These are phyloP conservation scores for Haematococcus sp. DNA, from an alignment of 139 green algal genomes.

Conservation along the genomic window DNA sequence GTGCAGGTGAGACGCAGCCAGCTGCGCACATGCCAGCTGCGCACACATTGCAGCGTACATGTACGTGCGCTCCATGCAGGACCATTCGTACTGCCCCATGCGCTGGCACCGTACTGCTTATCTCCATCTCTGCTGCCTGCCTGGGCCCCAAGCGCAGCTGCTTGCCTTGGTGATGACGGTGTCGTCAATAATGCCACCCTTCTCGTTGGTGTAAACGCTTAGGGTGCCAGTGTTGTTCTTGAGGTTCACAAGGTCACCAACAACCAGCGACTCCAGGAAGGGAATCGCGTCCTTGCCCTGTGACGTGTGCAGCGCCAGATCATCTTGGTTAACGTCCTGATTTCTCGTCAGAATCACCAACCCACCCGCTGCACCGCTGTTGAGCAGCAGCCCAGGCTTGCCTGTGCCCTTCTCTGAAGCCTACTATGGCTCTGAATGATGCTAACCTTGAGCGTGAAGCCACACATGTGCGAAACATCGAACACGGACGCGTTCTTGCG, in stretches of 20 bases:
- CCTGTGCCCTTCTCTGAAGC: neutral
- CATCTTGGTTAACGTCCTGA: too few relatives aligned
- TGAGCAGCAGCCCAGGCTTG: neutral
- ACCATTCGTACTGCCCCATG: neutral
- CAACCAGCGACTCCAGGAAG: conserved; percentile 91
- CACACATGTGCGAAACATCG: conserved; percentile 98
- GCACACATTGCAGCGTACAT: neutral
- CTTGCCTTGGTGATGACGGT: conserved; percentile 89
- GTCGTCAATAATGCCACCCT: conserved; percentile 98
- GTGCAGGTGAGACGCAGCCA: too few relatives aligned
- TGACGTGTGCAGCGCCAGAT: neutral
- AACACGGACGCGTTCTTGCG: conserved; percentile 86
- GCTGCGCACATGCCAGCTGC: neutral
- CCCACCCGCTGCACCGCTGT: neutral
- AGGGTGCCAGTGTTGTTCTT: conserved; percentile 70
- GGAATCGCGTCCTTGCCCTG: conserved; percentile 90
- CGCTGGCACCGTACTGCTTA: neutral
- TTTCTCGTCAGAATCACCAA: neutral
- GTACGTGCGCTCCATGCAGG: neutral
- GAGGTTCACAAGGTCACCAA: conserved; percentile 87
- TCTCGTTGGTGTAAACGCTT: conserved; percentile 94
- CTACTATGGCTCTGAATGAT: too few relatives aligned
- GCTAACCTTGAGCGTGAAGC: conserved; percentile 83
- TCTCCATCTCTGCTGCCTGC: neutral
- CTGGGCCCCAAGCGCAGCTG: neutral